Conservation (phyloP, 352 stramenopile species). For the Blastocystis sp. region DNA sequence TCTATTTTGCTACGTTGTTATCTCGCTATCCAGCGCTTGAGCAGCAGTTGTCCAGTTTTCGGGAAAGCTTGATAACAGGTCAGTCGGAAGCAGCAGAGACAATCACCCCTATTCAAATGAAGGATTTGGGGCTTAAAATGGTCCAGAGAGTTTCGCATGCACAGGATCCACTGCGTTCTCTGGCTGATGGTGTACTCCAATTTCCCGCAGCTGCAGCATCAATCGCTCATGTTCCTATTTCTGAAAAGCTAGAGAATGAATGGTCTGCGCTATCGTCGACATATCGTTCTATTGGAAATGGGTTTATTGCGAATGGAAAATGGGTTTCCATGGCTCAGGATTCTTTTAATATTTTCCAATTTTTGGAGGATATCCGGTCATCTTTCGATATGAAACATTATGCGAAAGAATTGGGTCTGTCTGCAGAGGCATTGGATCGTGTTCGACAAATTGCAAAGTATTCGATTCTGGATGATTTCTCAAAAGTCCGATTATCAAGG, state of each 20-base stretch:
- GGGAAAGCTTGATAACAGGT: background rate
- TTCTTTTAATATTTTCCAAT: conserved; percentile 83
- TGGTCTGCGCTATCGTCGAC: conserved; percentile 66
- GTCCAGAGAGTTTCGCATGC: conserved; percentile 71
- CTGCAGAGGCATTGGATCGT: background rate
- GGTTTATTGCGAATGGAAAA: conserved; percentile 79
- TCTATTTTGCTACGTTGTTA: conserved; percentile 64
- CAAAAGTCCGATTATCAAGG: background rate
- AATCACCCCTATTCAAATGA: conserved; percentile 70
- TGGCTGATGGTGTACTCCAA: conserved; percentile 77
- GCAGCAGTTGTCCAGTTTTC: conserved; percentile 60
- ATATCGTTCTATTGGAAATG: conserved; percentile 67
- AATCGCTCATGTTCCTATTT: conserved; percentile 65
- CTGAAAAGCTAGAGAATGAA: conserved; percentile 63
- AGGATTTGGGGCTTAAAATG: conserved; percentile 77
- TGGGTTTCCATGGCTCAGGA: conserved; percentile 72
- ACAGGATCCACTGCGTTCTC: conserved; percentile 72
- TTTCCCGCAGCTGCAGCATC: conserved; percentile 70
- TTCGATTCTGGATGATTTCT: background rate
- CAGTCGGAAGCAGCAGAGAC: conserved; percentile 67
- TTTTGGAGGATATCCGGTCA: conserved; percentile 73
- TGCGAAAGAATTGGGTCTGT: background rate
- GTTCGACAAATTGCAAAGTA: background rate
- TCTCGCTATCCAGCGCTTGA: conserved; percentile 63
- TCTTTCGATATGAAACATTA: background rate